Percentiles rank a stretch among this genome's conserved stretches.
phyloP scores from a whole-genome alignment of 768 basidiomycete species.

The Rickenella mellea region DNA sequence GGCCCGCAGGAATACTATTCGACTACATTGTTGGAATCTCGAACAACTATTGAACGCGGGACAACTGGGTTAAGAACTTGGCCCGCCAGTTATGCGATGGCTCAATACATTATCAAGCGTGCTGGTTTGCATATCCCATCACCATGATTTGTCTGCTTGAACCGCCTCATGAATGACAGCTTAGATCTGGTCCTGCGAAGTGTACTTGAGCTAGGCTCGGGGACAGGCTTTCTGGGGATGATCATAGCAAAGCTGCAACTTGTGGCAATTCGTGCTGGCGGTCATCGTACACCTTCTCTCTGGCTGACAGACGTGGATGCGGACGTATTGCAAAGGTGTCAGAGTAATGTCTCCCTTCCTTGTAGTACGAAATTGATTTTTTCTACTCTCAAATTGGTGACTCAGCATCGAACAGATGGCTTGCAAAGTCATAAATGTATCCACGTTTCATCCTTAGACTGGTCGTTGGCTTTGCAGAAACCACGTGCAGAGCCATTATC shows the following conservation, averaged over 20 bases:
- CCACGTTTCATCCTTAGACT: conserved; percentile 54
- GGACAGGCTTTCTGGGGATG: conserved; percentile 67
- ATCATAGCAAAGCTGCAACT: conserved; percentile 50
- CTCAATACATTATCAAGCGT: conserved; percentile 47
- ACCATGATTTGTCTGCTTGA: neutral
- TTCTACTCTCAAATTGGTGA: conserved; percentile 1
- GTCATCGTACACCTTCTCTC: conserved; percentile 15
- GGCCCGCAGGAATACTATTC: conserved; percentile 21
- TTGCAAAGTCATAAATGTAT: conserved; percentile 39
- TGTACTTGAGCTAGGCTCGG: conserved; percentile 69
- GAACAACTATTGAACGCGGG: conserved; percentile 62
- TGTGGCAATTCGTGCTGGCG: neutral
- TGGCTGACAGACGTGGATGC: conserved; percentile 61
- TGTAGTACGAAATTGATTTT: conserved; percentile 48
- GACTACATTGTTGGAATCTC: conserved; percentile 63
- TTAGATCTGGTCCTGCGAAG: conserved; percentile 32
- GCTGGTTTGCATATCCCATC: conserved; percentile 31
- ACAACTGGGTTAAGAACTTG: conserved; percentile 78
- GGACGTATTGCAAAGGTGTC: conserved; percentile 52
- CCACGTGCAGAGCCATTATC: conserved; percentile 11
- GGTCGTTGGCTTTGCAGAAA: conserved; percentile 47
- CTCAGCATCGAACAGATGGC: neutral
- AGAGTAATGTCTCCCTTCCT: conserved; percentile 44
- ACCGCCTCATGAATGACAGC: conserved; percentile 24
- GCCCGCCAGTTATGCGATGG: conserved; percentile 60